Conservation (phyloP, 2,329 filamentous ascomycete genomes). For the Chaetothyriales sp. region DNA sequence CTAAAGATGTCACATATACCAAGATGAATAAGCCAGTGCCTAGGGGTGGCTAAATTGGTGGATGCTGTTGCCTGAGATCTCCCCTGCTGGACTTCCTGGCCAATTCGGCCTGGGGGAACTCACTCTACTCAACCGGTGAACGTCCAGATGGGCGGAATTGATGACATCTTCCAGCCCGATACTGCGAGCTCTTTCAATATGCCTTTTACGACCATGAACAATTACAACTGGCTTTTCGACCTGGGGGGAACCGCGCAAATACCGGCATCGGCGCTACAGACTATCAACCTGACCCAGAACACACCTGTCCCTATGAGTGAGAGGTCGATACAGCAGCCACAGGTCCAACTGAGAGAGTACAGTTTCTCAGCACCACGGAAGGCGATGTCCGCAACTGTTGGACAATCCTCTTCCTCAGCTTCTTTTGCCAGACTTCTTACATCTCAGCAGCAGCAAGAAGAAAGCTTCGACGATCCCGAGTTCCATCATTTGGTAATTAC, state of each 20-base stretch:
- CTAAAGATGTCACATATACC: neutral
- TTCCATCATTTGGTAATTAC: too few relatives aligned
- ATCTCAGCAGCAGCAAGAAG: too few relatives aligned
- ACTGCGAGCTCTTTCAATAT: slow-evolving; percentile 53
- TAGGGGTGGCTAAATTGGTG: slow-evolving; percentile 5
- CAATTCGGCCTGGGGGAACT: slow-evolving; percentile 9
- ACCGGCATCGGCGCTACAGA: too few relatives aligned
- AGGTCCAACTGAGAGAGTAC: too few relatives aligned
- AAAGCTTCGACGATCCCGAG: too few relatives aligned
- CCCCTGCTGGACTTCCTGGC: slow-evolving; percentile 12
- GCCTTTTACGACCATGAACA: slow-evolving; percentile 49
- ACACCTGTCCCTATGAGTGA: neutral
- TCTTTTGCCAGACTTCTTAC: too few relatives aligned
- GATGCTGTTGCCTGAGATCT: slow-evolving; percentile 5
- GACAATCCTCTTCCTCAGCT: too few relatives aligned
- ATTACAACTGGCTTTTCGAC: slow-evolving; percentile 52
- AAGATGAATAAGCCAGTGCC: slow-evolving; percentile 23
- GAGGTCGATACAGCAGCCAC: too few relatives aligned
- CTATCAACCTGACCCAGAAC: neutral
- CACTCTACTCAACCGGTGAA: slow-evolving; percentile 1
- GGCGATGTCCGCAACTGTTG: too few relatives aligned
- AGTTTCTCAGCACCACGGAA: too few relatives aligned
- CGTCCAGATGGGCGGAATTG: slow-evolving; percentile 28
- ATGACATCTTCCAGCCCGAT: slow-evolving; percentile 46
- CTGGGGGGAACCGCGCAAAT: slow-evolving; percentile 8